Evolutionary conservation across 345 rosid species (phyloP).

Genomic region (Dovyalis caffra): DNA sequence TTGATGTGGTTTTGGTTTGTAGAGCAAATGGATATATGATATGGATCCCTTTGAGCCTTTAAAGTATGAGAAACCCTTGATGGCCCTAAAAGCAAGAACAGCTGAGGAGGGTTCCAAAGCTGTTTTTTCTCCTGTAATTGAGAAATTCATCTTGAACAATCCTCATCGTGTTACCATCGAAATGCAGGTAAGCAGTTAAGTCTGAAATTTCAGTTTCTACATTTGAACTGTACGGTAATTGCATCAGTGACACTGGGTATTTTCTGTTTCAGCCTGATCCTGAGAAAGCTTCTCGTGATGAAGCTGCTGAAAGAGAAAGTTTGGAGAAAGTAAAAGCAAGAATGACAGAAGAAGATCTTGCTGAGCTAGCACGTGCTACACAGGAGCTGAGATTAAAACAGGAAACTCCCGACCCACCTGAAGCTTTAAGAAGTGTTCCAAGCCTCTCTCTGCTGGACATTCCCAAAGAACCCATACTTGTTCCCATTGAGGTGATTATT

Average conservation of each 20-base stretch:
- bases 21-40: conserved; percentile 99
- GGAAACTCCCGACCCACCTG: conserved; percentile 96
- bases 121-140: conserved; percentile 88
- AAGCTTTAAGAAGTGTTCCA: conserved; percentile 82
- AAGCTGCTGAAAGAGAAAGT: conserved; percentile 72
- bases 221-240: conserved; percentile 1
- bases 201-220: conserved; percentile 10
- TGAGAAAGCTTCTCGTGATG: conserved; percentile 80
- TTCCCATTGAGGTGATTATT: conserved; percentile 70
- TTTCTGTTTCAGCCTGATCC: conserved; percentile 77
- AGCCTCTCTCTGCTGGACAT: conserved; percentile 73
- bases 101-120: conserved; percentile 88
- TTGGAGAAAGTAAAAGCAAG: conserved; percentile 66
- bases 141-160: conserved; percentile 78
- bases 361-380: conserved; percentile 84
- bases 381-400: conserved; percentile 81
- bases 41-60: conserved; percentile 96
- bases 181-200: conserved; percentile 66
- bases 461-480: conserved; percentile 75
- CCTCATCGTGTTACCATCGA: conserved; percentile 84
- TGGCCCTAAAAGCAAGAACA: conserved; percentile 73
- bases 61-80: conserved; percentile 82
- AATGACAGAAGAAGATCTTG: conserved; percentile 93
- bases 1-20: conserved; percentile 24
- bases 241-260: conserved; percentile 17